Evolutionary conservation across 1,139 yeast genomes (phyloP).

Genomic region (Hansenula sp.): DNA sequence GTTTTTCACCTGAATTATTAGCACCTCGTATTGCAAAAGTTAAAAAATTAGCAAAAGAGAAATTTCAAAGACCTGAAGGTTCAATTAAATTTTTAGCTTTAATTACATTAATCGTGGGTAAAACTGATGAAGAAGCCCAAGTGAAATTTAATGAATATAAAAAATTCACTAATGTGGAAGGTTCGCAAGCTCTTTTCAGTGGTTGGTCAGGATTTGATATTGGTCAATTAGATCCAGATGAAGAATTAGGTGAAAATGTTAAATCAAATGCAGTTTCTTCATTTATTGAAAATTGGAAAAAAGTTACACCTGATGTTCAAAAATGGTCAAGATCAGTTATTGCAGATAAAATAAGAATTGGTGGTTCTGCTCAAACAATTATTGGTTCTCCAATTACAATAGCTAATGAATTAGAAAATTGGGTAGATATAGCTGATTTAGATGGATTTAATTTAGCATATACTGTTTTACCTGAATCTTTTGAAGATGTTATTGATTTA

Average conservation of each 20-base stretch:
- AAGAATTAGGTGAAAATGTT: constrained; percentile 25
- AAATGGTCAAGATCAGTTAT: constrained; percentile 25
- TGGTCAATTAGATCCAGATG: constrained; percentile 26
- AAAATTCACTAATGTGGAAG: constrained; percentile 30
- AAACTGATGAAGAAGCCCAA: constrained; percentile 29
- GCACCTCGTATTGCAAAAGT: constrained; percentile 27
- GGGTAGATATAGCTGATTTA: constrained; percentile 29
- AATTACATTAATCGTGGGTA: constrained; percentile 22
- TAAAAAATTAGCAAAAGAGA: constrained; percentile 25
- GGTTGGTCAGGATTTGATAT: constrained; percentile 37
- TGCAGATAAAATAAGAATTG: constrained; percentile 23
- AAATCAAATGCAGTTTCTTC: constrained; percentile 25
- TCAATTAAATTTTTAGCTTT: constrained; percentile 24
- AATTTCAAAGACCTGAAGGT: constrained; percentile 23
- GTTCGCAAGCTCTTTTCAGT: constrained; percentile 33
- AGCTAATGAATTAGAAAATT: constrained; percentile 27
- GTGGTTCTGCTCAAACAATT: constrained; percentile 28
- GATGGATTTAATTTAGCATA: constrained; percentile 32
- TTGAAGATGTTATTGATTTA: constrained; percentile 27
- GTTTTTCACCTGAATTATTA: constrained; percentile 26
- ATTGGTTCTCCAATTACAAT: constrained; percentile 27
- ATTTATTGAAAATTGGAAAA: constrained; percentile 22
- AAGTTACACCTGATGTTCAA: constrained; percentile 21
- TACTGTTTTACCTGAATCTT: constrained; percentile 27
- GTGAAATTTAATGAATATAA: constrained; percentile 25